Percentiles rank a stretch among this genome's conserved stretches.
Conservation (phyloP, 23 red algal genomes). For the Chondrus crispus region DNA sequence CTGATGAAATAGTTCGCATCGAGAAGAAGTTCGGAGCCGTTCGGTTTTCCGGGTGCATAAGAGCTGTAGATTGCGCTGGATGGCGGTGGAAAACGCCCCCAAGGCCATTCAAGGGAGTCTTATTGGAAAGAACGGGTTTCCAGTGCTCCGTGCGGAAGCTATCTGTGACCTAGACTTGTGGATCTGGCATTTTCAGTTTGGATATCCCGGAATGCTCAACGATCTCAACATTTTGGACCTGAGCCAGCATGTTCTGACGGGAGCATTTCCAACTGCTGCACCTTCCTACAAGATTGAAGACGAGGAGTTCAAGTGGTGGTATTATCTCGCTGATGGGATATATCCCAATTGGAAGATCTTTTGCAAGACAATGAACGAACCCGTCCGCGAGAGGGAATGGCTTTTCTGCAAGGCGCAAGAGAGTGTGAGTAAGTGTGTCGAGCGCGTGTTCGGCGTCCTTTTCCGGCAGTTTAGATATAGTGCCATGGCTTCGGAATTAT, state of each 20-base stretch:
- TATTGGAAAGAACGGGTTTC: conserved; percentile 28
- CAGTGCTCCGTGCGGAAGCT: not conserved
- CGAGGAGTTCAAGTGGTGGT: not conserved
- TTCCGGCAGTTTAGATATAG: not conserved
- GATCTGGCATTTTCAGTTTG: conserved; percentile 30
- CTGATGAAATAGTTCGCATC: conserved; percentile 6
- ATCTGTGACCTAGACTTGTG: conserved; percentile 21
- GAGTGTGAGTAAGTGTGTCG: not conserved
- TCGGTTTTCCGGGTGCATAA: conserved; percentile 16
- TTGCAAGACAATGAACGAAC: not conserved
- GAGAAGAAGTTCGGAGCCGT: not conserved
- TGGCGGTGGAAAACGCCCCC: conserved; percentile 45
- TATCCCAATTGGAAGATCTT: not conserved
- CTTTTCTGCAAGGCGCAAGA: not conserved
- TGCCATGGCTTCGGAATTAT: not conserved
- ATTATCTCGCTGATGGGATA: not conserved
- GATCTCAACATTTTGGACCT: conserved; percentile 10
- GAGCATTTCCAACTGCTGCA: not conserved
- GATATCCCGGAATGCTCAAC: not conserved
- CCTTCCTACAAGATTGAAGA: not conserved
- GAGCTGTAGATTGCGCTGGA: conserved; percentile 16
- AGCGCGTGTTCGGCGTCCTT: not conserved
- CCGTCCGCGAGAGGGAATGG: not conserved
- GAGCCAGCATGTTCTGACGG: not conserved
- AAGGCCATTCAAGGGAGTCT: conserved; percentile 21